Percentiles rank a stretch among this genome's conserved stretches.
phyloP scores from a whole-genome alignment of 2,329 filamentous ascomycete genomes.

The Furcasterigmium furcatum region DNA sequence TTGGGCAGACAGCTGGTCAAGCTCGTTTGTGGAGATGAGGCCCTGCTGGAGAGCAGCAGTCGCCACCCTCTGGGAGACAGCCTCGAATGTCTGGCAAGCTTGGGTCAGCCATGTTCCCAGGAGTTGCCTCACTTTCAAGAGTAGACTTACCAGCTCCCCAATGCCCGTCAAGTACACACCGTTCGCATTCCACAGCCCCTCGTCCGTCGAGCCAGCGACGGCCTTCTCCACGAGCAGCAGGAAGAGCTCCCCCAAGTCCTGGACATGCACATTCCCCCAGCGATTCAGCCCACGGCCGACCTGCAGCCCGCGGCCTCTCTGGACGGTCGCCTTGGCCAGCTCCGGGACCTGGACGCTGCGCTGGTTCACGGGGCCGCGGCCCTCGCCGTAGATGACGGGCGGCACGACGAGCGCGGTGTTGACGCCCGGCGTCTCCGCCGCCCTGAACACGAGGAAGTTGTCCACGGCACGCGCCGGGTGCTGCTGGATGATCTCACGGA shows the following conservation, averaged over 20 bases:
- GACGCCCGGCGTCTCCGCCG: conserved; percentile 29
- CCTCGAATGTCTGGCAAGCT: conserved; percentile 24
- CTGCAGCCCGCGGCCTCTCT: conserved; percentile 39
- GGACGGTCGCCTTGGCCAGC: conserved; percentile 35
- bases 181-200: conserved; percentile 30
- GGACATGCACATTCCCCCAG: conserved; percentile 52
- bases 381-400: conserved; percentile 48
- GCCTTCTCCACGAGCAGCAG: conserved; percentile 37
- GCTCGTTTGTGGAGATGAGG: conserved; percentile 15
- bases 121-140: neutral
- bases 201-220: conserved; percentile 10
- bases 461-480: conserved; percentile 61
- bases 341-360: conserved; percentile 46
- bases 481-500: conserved; percentile 19
- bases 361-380: conserved; percentile 44
- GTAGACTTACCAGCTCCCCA: conserved; percentile 20
- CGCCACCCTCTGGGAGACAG: conserved; percentile 23
- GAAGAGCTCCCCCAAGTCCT: conserved; percentile 42
- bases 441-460: conserved; percentile 52
- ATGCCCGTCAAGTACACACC: conserved; percentile 30
- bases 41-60: conserved; percentile 20
- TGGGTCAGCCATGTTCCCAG: neutral
- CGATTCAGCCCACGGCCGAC: conserved; percentile 39
- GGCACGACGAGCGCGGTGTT: conserved; percentile 44
- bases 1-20: conserved; percentile 26